Percentiles rank a stretch among this genome's conserved stretches.
Evolutionary conservation across 371 early-diverging fungal genomes (phyloP).

Genomic region (Mortierella sp.): DNA sequence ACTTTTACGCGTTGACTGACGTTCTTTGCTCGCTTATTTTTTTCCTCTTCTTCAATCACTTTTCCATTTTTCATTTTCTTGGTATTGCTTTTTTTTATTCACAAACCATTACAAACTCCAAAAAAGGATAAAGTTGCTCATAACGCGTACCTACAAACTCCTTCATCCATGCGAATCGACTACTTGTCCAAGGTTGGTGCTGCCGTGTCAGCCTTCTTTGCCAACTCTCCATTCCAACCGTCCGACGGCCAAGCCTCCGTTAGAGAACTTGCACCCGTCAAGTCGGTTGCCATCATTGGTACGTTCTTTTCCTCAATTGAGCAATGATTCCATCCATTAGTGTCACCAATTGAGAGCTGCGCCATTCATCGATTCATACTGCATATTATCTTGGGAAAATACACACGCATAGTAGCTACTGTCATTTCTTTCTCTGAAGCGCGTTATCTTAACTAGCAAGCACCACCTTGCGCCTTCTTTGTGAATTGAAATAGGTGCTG

Average conservation of each 20-base stretch:
- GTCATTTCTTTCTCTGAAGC: not conserved
- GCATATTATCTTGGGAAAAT: not conserved
- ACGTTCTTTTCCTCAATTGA: constrained; percentile 1
- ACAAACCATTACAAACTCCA: not conserved
- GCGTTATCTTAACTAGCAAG: too few relatives aligned
- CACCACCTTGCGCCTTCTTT: not conserved
- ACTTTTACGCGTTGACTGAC: constrained; percentile 1
- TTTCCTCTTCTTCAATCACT: not conserved
- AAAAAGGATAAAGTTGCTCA: not conserved
- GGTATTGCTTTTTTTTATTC: not conserved
- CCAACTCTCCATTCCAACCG: constrained; percentile 23
- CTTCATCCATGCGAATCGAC: constrained; percentile 33
- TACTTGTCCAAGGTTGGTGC: constrained; percentile 49
- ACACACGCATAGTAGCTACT: not conserved
- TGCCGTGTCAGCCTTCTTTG: constrained; percentile 41
- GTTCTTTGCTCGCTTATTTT: not conserved
- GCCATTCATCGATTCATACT: not conserved
- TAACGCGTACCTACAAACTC: not conserved
- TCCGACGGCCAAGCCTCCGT: constrained; percentile 4
- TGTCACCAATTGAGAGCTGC: not conserved
- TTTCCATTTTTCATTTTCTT: not conserved
- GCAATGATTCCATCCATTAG: not conserved
- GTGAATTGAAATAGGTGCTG: constrained; percentile 62
- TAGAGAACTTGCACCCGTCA: constrained; percentile 34
- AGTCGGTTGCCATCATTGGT: constrained; percentile 62